Conservation (phyloP, 2,329 filamentous ascomycete genomes). For the Xylariales sp. region DNA sequence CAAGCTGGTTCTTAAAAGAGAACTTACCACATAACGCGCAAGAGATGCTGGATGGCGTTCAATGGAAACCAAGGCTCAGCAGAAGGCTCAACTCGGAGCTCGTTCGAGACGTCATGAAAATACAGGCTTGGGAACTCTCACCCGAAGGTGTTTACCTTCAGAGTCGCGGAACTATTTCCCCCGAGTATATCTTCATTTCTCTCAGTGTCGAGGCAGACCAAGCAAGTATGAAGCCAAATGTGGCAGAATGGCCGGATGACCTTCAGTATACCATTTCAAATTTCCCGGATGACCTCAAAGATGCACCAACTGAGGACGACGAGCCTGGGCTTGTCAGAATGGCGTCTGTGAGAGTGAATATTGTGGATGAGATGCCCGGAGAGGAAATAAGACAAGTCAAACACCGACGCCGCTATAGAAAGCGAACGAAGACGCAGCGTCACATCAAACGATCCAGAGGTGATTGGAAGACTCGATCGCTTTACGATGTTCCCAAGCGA, state of each 20-base stretch:
- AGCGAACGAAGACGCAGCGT: slow-evolving; percentile 8
- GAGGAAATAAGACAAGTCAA: too few species aligned
- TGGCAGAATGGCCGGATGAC: slow-evolving; percentile 32
- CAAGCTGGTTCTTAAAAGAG: slow-evolving; percentile 10
- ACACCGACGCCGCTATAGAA: not conserved
- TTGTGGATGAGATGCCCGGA: slow-evolving; percentile 3
- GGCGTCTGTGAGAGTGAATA: too few species aligned
- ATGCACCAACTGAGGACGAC: slow-evolving; percentile 25
- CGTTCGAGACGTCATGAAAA: slow-evolving; percentile 28
- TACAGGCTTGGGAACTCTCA: slow-evolving; percentile 43
- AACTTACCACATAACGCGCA: slow-evolving; percentile 19
- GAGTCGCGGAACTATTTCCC: slow-evolving; percentile 27
- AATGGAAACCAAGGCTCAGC: slow-evolving; percentile 13
- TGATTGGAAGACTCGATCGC: slow-evolving; percentile 24
- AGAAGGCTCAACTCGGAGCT: slow-evolving; percentile 19
- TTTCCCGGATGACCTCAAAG: slow-evolving; percentile 35
- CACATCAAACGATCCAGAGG: slow-evolving; percentile 11
- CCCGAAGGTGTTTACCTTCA: slow-evolving; percentile 28
- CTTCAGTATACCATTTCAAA: slow-evolving; percentile 36
- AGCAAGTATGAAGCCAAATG: slow-evolving; percentile 19
- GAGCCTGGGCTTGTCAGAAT: not conserved
- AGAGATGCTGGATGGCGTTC: slow-evolving; percentile 17
- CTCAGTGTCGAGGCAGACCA: slow-evolving; percentile 22
- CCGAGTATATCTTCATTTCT: slow-evolving; percentile 35
- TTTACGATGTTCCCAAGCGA: slow-evolving; percentile 22